Base-by-base conservation (phyloP, 257 asterid genomes). In the Dorcoceras hygrometricum region DNA sequence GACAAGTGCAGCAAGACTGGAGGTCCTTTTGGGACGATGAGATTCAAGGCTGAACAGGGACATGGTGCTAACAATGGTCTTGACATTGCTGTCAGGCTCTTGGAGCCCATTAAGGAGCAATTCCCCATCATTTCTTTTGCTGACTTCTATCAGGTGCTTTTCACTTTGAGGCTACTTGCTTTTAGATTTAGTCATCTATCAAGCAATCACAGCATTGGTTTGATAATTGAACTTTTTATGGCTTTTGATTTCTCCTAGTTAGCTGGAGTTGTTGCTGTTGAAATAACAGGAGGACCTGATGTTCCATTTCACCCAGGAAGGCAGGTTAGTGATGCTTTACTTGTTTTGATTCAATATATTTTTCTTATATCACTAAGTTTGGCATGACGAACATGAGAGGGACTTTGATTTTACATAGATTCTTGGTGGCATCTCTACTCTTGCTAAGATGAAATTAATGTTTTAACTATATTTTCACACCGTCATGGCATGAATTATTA, bases 181-280 rank as follows among this genome's bases (percentile, higher is more conserved):
- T 6, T 63, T 9, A 22, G 1, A 57, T 19, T 8, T 70, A 43
- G 1, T n/a, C n/a, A n/a, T n/a, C n/a, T n/a, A n/a, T n/a, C n/a
- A n/a, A n/a, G n/a, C n/a, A n/a, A n/a, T n/a, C n/a, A 36, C 48
- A 1, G 18, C 12, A 29, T 3, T 9, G 43, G 25, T 32, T 20
- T 19, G 23, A 48, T 48, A 46, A 19, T 43, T 66, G 22, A 62
- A 8, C 22, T 5, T 24, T 59, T 55, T n/a, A 28, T 62, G 14
- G 7, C 54, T 58, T 66, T 61, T n/a, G 2, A 31, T 57, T 61
- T 73, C 4, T 2, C 65, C 54, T 71, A 91, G 98, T 75, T 91
- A 73, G 98, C 91, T 74, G 98, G 95, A 62, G 89, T 85, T 63
- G 98, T 91, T 72, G 99, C 96, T 32, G 97, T 94, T 61, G 96